Conservation (phyloP, 2,329 filamentous ascomycete species). For the Trichophyton equinum region DNA sequence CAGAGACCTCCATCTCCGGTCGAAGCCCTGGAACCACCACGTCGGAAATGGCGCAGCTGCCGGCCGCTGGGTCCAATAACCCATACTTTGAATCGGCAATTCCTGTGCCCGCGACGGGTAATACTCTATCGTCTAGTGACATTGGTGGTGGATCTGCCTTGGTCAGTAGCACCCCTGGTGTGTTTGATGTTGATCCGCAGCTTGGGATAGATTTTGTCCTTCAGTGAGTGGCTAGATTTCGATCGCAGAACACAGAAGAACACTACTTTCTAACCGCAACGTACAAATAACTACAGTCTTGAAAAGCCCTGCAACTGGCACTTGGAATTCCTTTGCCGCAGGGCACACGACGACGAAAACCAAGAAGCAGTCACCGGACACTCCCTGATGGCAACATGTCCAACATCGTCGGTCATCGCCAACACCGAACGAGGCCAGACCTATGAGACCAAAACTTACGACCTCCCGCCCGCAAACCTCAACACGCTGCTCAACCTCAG, state of each 20-base stretch:
- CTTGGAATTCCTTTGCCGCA: conserved; percentile 58
- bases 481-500: conserved; percentile 74
- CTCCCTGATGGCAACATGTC: conserved; percentile 84
- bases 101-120: neutral
- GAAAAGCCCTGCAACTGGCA: conserved; percentile 91
- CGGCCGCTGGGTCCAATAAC: neutral
- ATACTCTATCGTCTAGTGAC: neutral
- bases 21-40: conserved; percentile 8
- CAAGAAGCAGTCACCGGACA: conserved; percentile 64
- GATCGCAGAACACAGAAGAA: neutral
- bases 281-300: conserved; percentile 27
- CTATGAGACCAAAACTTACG: conserved; percentile 62
- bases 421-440: conserved; percentile 40
- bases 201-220: conserved; percentile 37
- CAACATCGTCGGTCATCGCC: conserved; percentile 53
- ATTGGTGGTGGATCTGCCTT: conserved; percentile 8
- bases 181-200: conserved; percentile 36
- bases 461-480: conserved; percentile 63
- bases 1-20: conserved; percentile 10
- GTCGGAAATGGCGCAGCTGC: neutral
- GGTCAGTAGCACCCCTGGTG: conserved; percentile 21
- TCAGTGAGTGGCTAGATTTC: conserved; percentile 24
- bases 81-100: neutral
- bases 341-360: conserved; percentile 43
- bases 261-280: neutral